Evolutionary conservation across 2,329 filamentous ascomycete genomes (phyloP).

Genomic region (Ophiostoma himal-ulmi): DNA sequence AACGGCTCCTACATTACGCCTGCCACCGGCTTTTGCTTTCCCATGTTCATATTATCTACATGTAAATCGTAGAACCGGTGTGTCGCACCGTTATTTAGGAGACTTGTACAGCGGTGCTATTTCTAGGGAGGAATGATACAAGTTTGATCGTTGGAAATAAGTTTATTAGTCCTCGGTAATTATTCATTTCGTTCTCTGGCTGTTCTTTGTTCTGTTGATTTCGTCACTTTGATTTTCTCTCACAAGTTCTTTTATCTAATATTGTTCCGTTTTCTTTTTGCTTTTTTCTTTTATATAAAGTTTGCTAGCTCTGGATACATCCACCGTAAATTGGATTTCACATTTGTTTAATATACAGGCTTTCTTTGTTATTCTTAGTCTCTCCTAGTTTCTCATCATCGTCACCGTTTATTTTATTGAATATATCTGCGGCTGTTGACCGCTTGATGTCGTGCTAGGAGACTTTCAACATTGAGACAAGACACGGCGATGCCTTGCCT

Average conservation of each 20-base stretch:
- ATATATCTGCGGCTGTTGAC: neutral
- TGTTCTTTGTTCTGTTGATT: neutral
- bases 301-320: neutral
- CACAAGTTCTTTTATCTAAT: too few species aligned
- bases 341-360: neutral
- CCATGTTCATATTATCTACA: neutral
- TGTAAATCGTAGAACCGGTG: neutral
- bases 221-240: neutral
- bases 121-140: neutral
- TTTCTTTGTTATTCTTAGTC: neutral
- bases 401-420: neutral
- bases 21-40: slow-evolving; percentile 3
- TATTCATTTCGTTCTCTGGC: neutral
- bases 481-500: slow-evolving; percentile 10
- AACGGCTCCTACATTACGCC: neutral
- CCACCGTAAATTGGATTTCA: neutral
- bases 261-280: neutral
- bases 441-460: neutral
- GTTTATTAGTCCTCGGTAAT: slow-evolving; percentile 2
- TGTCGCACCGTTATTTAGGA: neutral
- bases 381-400: neutral
- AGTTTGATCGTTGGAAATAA: neutral
- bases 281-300: neutral
- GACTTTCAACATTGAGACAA: neutral
- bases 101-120: neutral